Conservation (phyloP, 2,329 filamentous ascomycete genomes). For the Tolypocladium ophioglossoides region DNA sequence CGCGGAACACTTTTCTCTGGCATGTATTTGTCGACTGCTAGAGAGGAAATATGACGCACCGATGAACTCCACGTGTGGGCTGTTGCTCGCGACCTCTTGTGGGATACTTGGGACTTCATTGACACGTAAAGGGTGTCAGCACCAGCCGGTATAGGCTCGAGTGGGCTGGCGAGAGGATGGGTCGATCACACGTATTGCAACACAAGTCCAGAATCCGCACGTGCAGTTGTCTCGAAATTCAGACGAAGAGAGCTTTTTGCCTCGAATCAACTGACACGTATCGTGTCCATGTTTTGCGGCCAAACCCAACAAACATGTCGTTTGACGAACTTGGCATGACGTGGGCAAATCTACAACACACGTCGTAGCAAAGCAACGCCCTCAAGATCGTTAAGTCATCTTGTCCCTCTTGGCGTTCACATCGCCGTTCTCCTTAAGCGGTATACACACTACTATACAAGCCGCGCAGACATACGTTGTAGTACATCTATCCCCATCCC, state of each 20-base stretch:
- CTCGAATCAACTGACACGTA: not conserved
- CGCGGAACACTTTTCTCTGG: not conserved
- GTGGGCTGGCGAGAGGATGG: too few species aligned
- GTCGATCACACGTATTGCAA: too few species aligned
- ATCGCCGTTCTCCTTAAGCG: not conserved
- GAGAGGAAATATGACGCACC: slow-evolving; percentile 2
- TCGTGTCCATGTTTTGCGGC: not conserved
- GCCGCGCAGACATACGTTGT: not conserved
- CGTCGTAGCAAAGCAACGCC: not conserved
- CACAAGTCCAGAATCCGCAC: not conserved
- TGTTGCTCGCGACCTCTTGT: not conserved
- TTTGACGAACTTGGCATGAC: not conserved
- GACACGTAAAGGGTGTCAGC: too few species aligned
- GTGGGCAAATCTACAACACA: not conserved
- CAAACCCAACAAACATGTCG: not conserved
- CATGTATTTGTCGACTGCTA: not conserved
- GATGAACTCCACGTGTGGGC: not conserved
- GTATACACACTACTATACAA: not conserved
- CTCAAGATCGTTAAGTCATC: not conserved
- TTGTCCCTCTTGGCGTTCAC: not conserved
- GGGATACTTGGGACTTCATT: not conserved
- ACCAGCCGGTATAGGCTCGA: too few species aligned
- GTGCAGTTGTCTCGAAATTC: not conserved
- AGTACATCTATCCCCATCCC: not conserved
- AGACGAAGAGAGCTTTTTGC: not conserved